Conservation (phyloP, 495 filamentous ascomycete species). For the Achaetomiella virescens region DNA sequence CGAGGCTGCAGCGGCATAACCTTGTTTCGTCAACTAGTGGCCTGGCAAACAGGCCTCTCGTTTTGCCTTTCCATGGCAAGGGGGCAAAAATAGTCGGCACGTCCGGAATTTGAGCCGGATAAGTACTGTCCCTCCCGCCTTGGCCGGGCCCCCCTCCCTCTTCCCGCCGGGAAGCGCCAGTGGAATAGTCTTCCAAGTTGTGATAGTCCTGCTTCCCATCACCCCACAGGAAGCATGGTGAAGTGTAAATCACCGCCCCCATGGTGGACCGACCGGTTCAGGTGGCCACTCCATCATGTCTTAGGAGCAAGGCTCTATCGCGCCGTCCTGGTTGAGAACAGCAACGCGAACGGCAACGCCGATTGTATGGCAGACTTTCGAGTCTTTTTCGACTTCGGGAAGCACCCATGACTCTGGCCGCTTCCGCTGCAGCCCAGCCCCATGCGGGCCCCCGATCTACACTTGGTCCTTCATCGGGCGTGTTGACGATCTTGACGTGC, state of each 20-base stretch:
- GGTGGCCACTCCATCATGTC: slow-evolving; percentile 11
- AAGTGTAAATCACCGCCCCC: slow-evolving; percentile 29
- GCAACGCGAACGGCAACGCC: slow-evolving; percentile 9
- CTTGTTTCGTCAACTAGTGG: not conserved
- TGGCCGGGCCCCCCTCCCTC: no score
- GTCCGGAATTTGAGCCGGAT: slow-evolving; percentile 19
- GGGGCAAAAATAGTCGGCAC: slow-evolving; percentile 8
- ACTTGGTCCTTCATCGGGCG: slow-evolving; percentile 15
- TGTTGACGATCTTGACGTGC: slow-evolving; percentile 6
- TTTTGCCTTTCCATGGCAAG: not conserved
- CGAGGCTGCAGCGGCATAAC: not conserved
- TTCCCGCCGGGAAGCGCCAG: slow-evolving; percentile 8
- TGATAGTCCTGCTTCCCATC: slow-evolving; percentile 17
- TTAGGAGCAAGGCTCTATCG: slow-evolving; percentile 15
- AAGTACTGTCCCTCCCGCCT: no score
- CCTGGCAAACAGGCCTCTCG: slow-evolving; percentile 4
- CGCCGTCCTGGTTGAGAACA: slow-evolving; percentile 2
- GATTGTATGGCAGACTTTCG: not conserved
- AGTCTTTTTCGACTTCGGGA: not conserved
- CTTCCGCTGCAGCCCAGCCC: slow-evolving; percentile 12
- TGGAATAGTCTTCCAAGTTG: slow-evolving; percentile 6
- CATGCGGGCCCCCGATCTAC: slow-evolving; percentile 11
- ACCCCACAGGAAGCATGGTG: slow-evolving; percentile 25
- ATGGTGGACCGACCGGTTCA: slow-evolving; percentile 12
- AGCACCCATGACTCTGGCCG: not conserved